Evolutionary conservation across 192 early-diverging fungal species (phyloP), one percentile per base, ranked within the genome.

Genomic region (Coemansia sp.): DNA sequence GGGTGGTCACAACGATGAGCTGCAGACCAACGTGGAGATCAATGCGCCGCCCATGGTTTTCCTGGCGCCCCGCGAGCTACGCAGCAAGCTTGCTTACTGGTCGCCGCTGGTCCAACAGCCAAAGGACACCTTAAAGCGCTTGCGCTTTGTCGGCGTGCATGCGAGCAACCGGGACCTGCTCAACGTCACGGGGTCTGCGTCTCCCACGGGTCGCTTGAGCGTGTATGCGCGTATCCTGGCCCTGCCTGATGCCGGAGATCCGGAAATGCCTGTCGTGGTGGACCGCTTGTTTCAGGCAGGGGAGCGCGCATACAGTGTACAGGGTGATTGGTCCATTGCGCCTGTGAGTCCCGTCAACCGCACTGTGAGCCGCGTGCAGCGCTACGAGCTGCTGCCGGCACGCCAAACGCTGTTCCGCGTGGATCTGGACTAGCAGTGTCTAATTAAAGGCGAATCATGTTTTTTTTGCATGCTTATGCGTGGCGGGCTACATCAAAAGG

Each of bases 31-130:
- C 9, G 39, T 0, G 7, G 45, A 52, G 46, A 11, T 67, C 42
- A 78, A 71, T 27, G 41, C 62, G 17, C 74, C 69, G 25, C 52
- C 65, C 17, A 48, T 78, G 57, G 74, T 47, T 4, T 67, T 78
- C 51, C 47, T 59, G 0, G 8, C 62, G 58, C 54, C 74, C 3
- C 5, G n/a, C 12, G 18, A 15, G 27, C 27, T 30, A 7, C 4
- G 4, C 27, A 30, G 27, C 27, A 30, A 30, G 27, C 27, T 30
- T 2, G 27, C 27, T 30, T 30, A 30, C 27, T 30, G 27, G 17
- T 17, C 17, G 41, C 2, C 41, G 2, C 13, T 43, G 3, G 41
- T 18, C 15, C 17, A 43, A 4, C 41, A 3, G 41, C 3, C 4
- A 43, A 43, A 14, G n/a, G n/a, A n/a, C n/a, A 43, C 41, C 9